Evolutionary conservation across 2,329 filamentous ascomycete species (phyloP).

Genomic region (Colletotrichum theobromicola): DNA sequence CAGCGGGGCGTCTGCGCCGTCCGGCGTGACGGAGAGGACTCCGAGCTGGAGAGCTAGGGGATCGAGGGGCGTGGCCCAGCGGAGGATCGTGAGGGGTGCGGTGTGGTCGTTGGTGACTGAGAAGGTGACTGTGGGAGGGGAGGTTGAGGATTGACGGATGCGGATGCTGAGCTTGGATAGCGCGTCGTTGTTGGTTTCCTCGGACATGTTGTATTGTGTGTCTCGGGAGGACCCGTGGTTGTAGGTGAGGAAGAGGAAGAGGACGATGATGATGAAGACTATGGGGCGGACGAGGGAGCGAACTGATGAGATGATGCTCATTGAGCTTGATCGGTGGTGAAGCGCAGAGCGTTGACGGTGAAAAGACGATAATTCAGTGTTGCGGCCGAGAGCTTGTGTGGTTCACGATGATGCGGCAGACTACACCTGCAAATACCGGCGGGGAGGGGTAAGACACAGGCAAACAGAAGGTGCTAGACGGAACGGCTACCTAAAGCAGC

Average conservation of each 20-base stretch:
- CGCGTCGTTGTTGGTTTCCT: not conserved
- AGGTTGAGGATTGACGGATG: constrained; percentile 36
- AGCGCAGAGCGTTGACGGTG: not conserved
- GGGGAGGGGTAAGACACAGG: not conserved
- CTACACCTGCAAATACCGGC: not conserved
- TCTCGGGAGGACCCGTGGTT: constrained; percentile 1
- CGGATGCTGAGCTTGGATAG: constrained; percentile 34
- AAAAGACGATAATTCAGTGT: not conserved
- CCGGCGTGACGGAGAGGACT: constrained; percentile 42
- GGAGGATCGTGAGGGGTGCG: constrained; percentile 43
- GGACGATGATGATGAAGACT: not conserved
- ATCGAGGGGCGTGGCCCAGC: constrained; percentile 52
- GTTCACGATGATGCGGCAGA: not conserved
- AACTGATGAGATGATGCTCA: not conserved
- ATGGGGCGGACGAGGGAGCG: not conserved
- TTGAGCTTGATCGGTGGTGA: not conserved
- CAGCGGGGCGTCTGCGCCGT: constrained; percentile 35
- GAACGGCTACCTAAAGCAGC: not conserved
- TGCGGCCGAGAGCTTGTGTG: not conserved
- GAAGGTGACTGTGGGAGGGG: constrained; percentile 40
- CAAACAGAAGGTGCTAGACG: not conserved
- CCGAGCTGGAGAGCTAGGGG: constrained; percentile 44
- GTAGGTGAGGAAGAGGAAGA: not conserved
- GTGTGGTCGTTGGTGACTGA: constrained; percentile 45
- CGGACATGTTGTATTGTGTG: not conserved